Evolutionary conservation across 768 basidiomycete species (phyloP).

Genomic region (Arthromyces matolae): DNA sequence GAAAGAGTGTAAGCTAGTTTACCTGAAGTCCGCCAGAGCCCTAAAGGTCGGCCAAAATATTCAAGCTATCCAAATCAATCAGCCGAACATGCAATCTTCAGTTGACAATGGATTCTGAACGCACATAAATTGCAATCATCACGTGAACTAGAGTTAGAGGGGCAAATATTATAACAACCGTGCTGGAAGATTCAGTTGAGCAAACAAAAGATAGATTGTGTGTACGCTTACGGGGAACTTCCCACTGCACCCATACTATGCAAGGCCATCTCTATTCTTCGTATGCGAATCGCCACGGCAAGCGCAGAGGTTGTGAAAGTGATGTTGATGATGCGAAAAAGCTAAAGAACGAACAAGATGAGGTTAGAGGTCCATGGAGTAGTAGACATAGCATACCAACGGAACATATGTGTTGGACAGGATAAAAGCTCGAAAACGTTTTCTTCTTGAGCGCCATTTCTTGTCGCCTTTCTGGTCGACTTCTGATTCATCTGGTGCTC

Average conservation of each 20-base stretch:
- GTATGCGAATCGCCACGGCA: constrained; percentile 74
- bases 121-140: constrained; percentile 79
- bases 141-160: constrained; percentile 82
- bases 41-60: constrained; percentile 88
- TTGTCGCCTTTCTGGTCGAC: constrained; percentile 23
- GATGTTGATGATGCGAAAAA: constrained; percentile 84
- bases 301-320: constrained; percentile 77
- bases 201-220: neutral
- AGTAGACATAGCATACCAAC: constrained; percentile 43
- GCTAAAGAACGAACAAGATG: constrained; percentile 38
- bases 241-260: constrained; percentile 69
- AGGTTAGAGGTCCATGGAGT: constrained; percentile 6
- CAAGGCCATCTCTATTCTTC: constrained; percentile 48
- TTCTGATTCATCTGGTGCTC: constrained; percentile 23
- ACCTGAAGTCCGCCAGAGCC: constrained; percentile 85
- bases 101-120: constrained; percentile 28
- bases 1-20: constrained; percentile 85
- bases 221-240: constrained; percentile 64
- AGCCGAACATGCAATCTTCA: neutral
- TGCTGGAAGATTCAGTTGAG: constrained; percentile 36
- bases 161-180: constrained; percentile 82
- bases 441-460: constrained; percentile 35
- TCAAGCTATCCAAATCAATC: constrained; percentile 56
- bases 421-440: constrained; percentile 60
- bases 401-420: constrained; percentile 76